Evolutionary conservation across 148 eudicot genomes (phyloP), one percentile per base, ranked within the genome.

Genomic region (Vaccinium vitisidaea): DNA sequence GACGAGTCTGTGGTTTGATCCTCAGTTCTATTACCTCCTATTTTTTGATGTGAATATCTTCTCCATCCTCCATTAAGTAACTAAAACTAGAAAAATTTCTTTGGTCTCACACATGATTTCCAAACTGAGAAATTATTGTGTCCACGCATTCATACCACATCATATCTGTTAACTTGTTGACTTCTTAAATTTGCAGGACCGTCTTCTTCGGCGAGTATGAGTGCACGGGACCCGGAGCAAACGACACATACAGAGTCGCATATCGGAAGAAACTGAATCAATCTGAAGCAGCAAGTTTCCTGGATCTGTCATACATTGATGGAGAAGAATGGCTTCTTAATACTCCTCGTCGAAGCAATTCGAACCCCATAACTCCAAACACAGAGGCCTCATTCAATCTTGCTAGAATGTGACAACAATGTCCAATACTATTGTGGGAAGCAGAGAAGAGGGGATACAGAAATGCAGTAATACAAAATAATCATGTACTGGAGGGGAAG

Each of bases 301-400:
- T 87, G 74, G 89, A 89, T 77, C 32, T 88, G 77, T 90, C 92
- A 16, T 95, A 86, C 71, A 90, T 95, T 75, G 93, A 95, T 87
- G 98, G 97, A 21, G 59, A 87, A 49, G 89, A 95, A 5, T 95
- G 98, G 98, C 93, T 95, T 91, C 84, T 86, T 88, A 63, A n/a
- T 63, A 67, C 25, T 67, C 82, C 85, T 82, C 81, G 27, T 69
- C 82, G 21, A 81, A 65, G 50, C 32, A 11, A 46, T 52, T 18
- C 79, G 48, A 18, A 85, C 14, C n/a, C n/a, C 5, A 23, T 5
- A 79, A 80, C 67, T 21, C 4, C 73, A 23, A n/a, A 49, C 54
- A 21, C 14, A 21, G n/a, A 70, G 61, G 46, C 30, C 23, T 80
- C 77, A 53, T 84, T 43, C 25, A 19, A 75, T 74, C 74, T 18